A percentile compares a stretch with the other conserved stretches of the same genome.
Evolutionary conservation across 2,329 filamentous ascomycete genomes (phyloP).

Genomic region (Colletotrichum sp.): DNA sequence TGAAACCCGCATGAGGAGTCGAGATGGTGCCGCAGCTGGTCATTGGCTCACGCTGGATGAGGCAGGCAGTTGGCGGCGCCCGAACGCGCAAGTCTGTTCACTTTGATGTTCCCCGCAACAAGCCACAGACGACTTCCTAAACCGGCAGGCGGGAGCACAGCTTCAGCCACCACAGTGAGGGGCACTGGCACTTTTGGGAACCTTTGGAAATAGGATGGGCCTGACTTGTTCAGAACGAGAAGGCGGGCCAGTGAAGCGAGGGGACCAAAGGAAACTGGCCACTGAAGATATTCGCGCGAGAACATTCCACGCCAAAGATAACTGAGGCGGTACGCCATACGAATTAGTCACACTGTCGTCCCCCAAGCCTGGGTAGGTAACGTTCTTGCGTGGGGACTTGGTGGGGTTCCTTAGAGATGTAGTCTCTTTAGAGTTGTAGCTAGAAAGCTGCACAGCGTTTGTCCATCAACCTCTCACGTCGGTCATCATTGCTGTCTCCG

Average conservation of each 20-base stretch:
- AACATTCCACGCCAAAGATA: neutral
- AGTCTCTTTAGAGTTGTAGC: neutral
- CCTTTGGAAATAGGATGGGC: conserved; percentile 4
- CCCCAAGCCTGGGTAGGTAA: too few species aligned
- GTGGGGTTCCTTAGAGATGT: neutral
- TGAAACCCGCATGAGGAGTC: conserved; percentile 28
- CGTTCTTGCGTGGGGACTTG: neutral
- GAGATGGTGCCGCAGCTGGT: conserved; percentile 12
- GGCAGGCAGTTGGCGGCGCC: neutral
- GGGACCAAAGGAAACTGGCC: neutral
- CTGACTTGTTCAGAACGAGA: conserved; percentile 3
- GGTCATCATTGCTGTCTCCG: neutral
- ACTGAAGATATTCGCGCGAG: neutral
- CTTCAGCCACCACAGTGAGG: conserved; percentile 17
- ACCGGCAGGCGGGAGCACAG: neutral
- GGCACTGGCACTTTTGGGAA: conserved; percentile 13
- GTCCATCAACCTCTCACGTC: neutral
- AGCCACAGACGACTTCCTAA: neutral
- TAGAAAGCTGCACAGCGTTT: neutral
- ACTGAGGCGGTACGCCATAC: neutral
- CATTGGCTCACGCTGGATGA: conserved; percentile 19
- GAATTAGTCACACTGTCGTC: neutral
- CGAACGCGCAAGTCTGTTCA: neutral
- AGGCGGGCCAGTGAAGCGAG: neutral
- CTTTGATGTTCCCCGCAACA: neutral